Conservation (phyloP, 805 yeast genomes). For the Wickerhamomyces alni region DNA sequence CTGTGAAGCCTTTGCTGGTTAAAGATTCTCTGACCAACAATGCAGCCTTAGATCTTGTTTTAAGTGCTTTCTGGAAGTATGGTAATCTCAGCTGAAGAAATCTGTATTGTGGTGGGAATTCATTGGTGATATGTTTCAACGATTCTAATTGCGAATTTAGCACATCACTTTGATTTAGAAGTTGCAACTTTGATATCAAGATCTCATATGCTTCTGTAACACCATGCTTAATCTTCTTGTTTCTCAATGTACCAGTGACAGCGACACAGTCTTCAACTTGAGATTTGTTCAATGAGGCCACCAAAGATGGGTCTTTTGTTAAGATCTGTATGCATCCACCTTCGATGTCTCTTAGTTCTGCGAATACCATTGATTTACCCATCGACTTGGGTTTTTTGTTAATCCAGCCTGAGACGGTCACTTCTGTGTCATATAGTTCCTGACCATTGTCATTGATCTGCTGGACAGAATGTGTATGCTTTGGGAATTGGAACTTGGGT, state of each 20-base stretch:
- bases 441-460: constrained; percentile 1
- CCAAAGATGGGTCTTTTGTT: constrained; percentile 29
- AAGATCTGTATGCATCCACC: constrained; percentile 65
- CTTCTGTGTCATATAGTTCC: constrained; percentile 19
- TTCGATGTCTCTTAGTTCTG: constrained; percentile 62
- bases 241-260: constrained; percentile 48
- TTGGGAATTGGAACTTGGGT: constrained; percentile 16
- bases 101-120: constrained; percentile 74
- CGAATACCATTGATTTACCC: constrained; percentile 63
- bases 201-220: constrained; percentile 46
- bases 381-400: constrained; percentile 66
- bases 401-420: constrained; percentile 78
- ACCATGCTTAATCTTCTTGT: constrained; percentile 23
- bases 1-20: constrained; percentile 49
- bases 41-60: constrained; percentile 51
- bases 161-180: constrained; percentile 57
- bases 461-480: constrained; percentile 17
- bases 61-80: constrained; percentile 48
- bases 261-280: constrained; percentile 72
- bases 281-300: constrained; percentile 35
- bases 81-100: constrained; percentile 72
- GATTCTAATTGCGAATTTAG: constrained; percentile 65
- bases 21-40: constrained; percentile 37
- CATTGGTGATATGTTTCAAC: constrained; percentile 45
- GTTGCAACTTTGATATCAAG: constrained; percentile 41